Base-by-base conservation (phyloP, 495 filamentous ascomycete genomes). In the Lindgomyces ingoldianus region DNA sequence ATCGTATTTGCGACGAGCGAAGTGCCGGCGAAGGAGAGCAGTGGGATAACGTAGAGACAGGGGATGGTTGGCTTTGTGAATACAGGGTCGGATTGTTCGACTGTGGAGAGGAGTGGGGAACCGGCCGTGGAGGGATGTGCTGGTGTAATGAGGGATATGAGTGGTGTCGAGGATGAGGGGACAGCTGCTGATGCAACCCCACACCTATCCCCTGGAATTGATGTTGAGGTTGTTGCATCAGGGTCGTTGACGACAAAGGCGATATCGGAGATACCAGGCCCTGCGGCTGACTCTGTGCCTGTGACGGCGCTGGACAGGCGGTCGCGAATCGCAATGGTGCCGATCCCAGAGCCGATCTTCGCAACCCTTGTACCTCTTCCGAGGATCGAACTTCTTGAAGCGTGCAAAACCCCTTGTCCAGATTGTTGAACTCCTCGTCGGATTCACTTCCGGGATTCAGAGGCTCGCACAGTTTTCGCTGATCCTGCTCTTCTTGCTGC, bases 271-370 rank as follows among this genome's bases (percentile, higher is more conserved):
- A 52, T 14, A 27, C 47, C 57, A 56, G 42, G 56, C 57, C 64
- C 49, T 67, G 64, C 57, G 57, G 50, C 57, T 66, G 50, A 56
- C 19, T 3, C n/a, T 48, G 55, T 26, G 39, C 42, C 24, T 41
- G 48, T 11, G 50, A 30, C 9, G 63, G 57, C 49, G 27, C 46
- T 57, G 57, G 54, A 41, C 2, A 29, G 36, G 62, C 51, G 21
- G 57, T 67, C 45, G 64, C 58, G 56, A 50, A 62, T 49, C 48
- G 42, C 48, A 29, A 3, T 61, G 49, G 64, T 62, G 57, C 46
- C 64, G 64, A 67, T 62, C 64, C 64, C 41, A 18, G 64, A 42
- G 57, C 21, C 57, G 64, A 67, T 67, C 58, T 50, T 2, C 30
- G 58, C 48, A 44, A 50, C 29, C 49, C 64, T 26, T 57, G 39